phyloP scores from a whole-genome alignment of 176 grass and related monocot species.

The Rhynchospora pubera region DNA sequence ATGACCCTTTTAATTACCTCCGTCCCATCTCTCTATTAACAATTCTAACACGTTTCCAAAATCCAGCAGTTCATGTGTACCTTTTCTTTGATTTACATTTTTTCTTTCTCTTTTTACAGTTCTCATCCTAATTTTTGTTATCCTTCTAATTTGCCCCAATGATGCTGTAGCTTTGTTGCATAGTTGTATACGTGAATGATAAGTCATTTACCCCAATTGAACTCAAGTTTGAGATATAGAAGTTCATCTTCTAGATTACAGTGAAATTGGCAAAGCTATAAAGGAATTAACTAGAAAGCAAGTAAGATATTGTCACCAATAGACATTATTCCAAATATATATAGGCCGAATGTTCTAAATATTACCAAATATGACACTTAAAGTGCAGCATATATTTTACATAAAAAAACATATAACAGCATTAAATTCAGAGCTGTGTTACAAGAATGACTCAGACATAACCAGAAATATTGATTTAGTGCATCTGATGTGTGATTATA shows the following conservation, averaged over 20 bases:
- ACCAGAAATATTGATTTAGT: not conserved
- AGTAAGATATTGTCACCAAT: not conserved
- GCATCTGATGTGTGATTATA: not conserved
- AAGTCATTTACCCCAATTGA: not conserved
- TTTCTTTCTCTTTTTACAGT: not conserved
- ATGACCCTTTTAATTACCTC: not conserved
- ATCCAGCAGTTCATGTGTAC: not conserved
- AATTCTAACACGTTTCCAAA: not conserved
- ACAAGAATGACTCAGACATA: not conserved
- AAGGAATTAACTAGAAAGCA: not conserved
- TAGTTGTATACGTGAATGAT: not conserved
- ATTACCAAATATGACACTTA: not conserved
- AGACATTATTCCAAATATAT: not conserved
- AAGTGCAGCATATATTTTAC: not conserved
- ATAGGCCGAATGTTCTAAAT: not conserved
- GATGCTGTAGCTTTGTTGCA: not conserved
- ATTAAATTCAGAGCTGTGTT: not conserved
- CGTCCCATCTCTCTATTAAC: not conserved
- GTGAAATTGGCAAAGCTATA: not conserved
- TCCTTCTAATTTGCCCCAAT: not conserved
- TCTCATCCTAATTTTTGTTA: not conserved
- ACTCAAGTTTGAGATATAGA: not conserved
- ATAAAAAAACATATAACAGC: not conserved
- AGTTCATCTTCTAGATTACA: not conserved
- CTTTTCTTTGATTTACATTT: not conserved